phyloP scores from a whole-genome alignment of 2,329 filamentous ascomycete species.

The Xylariaceae sp. region DNA sequence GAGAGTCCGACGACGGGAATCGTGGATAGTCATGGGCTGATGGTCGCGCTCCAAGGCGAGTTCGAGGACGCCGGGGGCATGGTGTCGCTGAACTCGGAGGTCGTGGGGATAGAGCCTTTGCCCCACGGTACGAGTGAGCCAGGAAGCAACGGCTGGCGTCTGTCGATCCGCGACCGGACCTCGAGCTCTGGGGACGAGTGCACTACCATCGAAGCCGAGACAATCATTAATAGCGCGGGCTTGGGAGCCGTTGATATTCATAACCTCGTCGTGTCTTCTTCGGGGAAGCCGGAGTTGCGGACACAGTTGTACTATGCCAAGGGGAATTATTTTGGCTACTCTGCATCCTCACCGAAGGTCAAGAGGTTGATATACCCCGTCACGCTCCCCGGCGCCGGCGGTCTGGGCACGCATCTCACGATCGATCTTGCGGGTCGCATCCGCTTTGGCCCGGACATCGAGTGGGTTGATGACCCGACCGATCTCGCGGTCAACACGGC shows the following conservation, averaged over 20 bases:
- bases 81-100: conserved; percentile 64
- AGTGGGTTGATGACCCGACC: conserved; percentile 74
- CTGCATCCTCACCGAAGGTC: conserved; percentile 58
- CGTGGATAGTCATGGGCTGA: conserved; percentile 79
- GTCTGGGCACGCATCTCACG: conserved; percentile 89
- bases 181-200: conserved; percentile 41
- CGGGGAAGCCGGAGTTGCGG: too few relatives aligned
- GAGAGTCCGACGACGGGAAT: conserved; percentile 86
- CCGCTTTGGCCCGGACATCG: conserved; percentile 90
- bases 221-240: conserved; percentile 81
- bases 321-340: conserved; percentile 91
- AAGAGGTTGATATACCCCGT: conserved; percentile 82
- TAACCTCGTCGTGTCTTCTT: conserved; percentile 68
- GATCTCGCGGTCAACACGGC: conserved; percentile 66
- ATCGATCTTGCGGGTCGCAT: conserved; percentile 81
- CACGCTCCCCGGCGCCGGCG: conserved; percentile 74
- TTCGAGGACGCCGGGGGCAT: conserved; percentile 76
- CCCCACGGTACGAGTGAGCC: conserved; percentile 17
- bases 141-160: conserved; percentile 64
- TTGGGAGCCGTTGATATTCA: conserved; percentile 63
- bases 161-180: conserved; percentile 55
- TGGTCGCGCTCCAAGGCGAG: conserved; percentile 72
- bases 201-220: conserved; percentile 65
- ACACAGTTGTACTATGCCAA: conserved; percentile 77
- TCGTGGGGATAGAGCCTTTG: conserved; percentile 56